Evolutionary conservation across 108 stramenopile species (phyloP).

Genomic region (Pseudonitzschia delicatissima): DNA sequence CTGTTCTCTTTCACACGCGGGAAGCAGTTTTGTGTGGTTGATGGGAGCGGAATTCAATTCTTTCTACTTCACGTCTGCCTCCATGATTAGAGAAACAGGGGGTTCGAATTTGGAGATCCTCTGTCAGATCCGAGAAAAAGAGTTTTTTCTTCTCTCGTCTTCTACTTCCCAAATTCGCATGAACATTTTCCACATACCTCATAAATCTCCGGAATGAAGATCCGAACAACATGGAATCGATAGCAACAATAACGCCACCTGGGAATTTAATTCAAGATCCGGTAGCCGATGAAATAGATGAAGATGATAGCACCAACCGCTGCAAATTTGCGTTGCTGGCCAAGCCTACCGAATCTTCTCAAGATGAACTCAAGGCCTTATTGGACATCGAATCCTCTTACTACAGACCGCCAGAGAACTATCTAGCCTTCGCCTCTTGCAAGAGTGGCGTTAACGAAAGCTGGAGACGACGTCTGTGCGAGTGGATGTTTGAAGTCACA

Average conservation of each 20-base stretch:
- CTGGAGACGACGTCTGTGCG: conserved; percentile 56
- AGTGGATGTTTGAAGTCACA: conserved; percentile 60
- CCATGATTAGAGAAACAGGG: too few relatives aligned
- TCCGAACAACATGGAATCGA: not conserved
- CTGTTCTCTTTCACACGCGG: too few relatives aligned
- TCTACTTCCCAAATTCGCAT: not conserved
- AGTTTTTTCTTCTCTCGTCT: not conserved
- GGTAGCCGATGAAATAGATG: not conserved
- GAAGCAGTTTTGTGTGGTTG: conserved; percentile 9
- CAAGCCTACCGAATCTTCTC: conserved; percentile 57
- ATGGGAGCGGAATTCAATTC: conserved; percentile 7
- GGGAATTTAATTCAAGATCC: not conserved
- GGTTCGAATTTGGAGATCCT: too few relatives aligned
- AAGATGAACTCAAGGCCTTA: conserved; percentile 46
- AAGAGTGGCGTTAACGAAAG: conserved; percentile 2
- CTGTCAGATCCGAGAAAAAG: too few relatives aligned
- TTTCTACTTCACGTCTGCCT: too few relatives aligned
- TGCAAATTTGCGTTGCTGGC: conserved; percentile 51
- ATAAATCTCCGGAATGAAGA: not conserved
- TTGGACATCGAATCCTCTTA: conserved; percentile 61
- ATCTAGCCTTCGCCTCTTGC: not conserved
- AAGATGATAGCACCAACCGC: not conserved
- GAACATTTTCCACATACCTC: not conserved
- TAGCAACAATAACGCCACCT: conserved; percentile 4
- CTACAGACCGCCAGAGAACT: conserved; percentile 8